Base-by-base conservation (phyloP, 441 rosid species). In the Populus hybrid region DNA sequence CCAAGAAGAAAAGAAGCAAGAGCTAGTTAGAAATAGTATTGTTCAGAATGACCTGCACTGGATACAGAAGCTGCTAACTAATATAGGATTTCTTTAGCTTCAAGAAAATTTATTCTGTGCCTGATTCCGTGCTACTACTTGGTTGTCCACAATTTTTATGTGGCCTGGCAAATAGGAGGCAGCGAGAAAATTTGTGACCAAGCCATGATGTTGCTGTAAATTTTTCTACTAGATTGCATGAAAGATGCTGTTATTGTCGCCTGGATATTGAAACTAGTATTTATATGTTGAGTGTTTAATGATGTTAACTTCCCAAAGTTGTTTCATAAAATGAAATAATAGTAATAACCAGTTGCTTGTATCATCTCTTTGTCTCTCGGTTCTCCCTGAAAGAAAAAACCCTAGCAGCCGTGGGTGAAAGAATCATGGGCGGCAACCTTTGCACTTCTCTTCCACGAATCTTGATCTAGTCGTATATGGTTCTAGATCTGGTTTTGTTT, bases 31-130 rank as follows among this genome's bases (percentile, higher is more conserved):
- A 36, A 78, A 66, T 73, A 59, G 34, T 16, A 80, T 83, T 11
- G 11, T 87, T 76, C 75, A 81, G 77, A 90, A 73, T 12, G 92
- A 95, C 83, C 76, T 90, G 18, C 89, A 79, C 50, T 93, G 97
- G 97, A 94, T 95, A 64, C 84, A 84, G 79, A 90, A 84, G 83
- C 85, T 95, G 76, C 83, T 95, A 34, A 77, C 72, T 35, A 83
- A 65, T 85, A 85, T 95, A 65, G 88, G 97, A 59, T 82, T 93
- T 74, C 73, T 85, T 75, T 84, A 87, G 81, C 70, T 54, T 64
- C 21, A 34, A 14, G 11, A 20, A n/a, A 69, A 3, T 14, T 42
- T 20, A 6, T 40, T 77, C 18, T 8, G 63, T 28, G 42, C 46
- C 18, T 59, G 18, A 28, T 12, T 21, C 16, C 14, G 18, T 21